phyloP scores from a whole-genome alignment of 768 basidiomycete genomes.

The Tylopilus subfusipes region DNA sequence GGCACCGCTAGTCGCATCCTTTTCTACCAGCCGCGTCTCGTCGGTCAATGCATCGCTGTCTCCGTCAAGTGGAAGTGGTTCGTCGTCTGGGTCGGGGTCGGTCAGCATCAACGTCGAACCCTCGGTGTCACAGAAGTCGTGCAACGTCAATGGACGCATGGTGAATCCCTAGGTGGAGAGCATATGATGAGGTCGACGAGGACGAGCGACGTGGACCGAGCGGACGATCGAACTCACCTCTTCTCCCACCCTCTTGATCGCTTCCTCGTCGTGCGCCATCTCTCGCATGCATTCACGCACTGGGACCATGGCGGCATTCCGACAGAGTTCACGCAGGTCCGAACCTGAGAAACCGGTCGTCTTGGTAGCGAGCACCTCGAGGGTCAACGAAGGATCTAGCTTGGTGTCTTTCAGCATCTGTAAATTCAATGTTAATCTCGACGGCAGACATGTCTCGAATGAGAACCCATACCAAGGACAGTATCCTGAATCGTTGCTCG shows the following conservation, averaged over 20 bases:
- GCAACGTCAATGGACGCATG: conserved; percentile 64
- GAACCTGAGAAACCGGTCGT: conserved; percentile 83
- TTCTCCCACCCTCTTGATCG: conserved; percentile 41
- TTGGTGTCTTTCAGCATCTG: conserved; percentile 85
- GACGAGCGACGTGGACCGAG: background rate
- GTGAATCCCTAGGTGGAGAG: conserved; percentile 59
- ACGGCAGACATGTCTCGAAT: background rate
- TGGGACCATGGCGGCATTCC: conserved; percentile 91
- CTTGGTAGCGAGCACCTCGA: conserved; percentile 59
- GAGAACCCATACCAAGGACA: conserved; percentile 56
- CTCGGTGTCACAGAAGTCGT: conserved; percentile 60
- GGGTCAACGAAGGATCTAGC: conserved; percentile 57
- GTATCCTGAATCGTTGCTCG: conserved; percentile 80
- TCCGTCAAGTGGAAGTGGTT: conserved; percentile 13
- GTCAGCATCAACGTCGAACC: conserved; percentile 27
- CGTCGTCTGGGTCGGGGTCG: conserved; percentile 29
- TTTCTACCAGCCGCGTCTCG: conserved; percentile 3
- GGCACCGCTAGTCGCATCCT: background rate
- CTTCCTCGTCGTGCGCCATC: conserved; percentile 43
- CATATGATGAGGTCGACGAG: background rate
- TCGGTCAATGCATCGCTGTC: background rate
- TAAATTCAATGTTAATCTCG: background rate
- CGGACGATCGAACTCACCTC: conserved; percentile 33
- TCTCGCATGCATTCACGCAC: conserved; percentile 78
- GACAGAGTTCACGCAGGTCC: conserved; percentile 87